Percentiles rank a stretch among this genome's conserved stretches.
These are phyloP conservation scores for Austroboletus niveus DNA, from an alignment of 1,284 basidiomycete genomes.

Conservation along the genomic window DNA sequence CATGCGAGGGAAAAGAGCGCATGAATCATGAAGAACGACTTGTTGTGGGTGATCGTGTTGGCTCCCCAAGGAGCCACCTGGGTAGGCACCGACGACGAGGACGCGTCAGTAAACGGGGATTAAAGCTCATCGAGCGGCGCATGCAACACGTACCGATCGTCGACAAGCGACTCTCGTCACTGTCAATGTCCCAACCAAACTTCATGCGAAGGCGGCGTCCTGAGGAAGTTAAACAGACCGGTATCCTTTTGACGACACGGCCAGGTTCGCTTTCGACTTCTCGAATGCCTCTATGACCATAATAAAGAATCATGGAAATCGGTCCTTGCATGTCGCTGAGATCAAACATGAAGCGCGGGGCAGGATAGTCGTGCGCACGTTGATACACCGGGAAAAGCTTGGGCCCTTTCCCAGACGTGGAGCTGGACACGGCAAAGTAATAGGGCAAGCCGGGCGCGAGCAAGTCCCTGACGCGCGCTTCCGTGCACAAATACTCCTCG, in stretches of 20 bases:
- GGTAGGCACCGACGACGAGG: slow-evolving; percentile 2
- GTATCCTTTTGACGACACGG: slow-evolving; percentile 6
- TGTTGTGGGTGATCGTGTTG: slow-evolving; percentile 9
- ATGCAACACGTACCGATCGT: slow-evolving; percentile 1
- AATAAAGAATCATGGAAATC: slow-evolving; percentile 9
- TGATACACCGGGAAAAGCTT: slow-evolving; percentile 4
- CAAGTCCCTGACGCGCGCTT: slow-evolving; percentile 11
- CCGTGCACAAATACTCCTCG: slow-evolving; percentile 5
- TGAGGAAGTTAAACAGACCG: slow-evolving; percentile 8
- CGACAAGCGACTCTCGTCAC: slow-evolving; percentile 9
- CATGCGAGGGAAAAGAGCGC: slow-evolving; percentile 15
- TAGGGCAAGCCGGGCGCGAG: slow-evolving; percentile 20
- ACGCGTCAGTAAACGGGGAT: not conserved
- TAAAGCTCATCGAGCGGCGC: not conserved
- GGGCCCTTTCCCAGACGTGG: slow-evolving; percentile 16
- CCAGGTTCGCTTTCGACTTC: slow-evolving; percentile 9
- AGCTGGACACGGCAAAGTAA: slow-evolving; percentile 16
- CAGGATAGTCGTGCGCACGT: not conserved
- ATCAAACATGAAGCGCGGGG: slow-evolving; percentile 2
- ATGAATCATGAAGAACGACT: slow-evolving; percentile 15
- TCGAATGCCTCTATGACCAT: slow-evolving; percentile 9
- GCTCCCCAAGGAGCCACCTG: slow-evolving; percentile 15
- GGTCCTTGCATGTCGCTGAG: slow-evolving; percentile 7
- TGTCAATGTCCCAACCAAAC: slow-evolving; percentile 9
- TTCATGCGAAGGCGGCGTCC: slow-evolving; percentile 10